These are phyloP conservation scores for Cercophora scortea DNA, from an alignment of 495 filamentous ascomycete species.

Conservation along the genomic window DNA sequence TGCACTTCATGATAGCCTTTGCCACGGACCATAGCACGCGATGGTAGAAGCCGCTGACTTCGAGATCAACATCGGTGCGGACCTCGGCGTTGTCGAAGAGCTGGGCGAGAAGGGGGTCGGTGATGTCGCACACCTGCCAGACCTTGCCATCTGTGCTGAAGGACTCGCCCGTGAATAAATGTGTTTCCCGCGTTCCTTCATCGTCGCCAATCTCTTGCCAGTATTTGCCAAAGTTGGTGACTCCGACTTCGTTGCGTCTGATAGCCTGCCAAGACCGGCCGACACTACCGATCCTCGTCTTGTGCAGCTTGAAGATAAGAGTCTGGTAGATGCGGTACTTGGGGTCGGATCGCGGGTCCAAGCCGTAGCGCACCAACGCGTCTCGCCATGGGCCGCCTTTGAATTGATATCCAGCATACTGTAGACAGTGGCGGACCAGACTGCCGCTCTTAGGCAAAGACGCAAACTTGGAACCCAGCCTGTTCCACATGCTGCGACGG, in stretches of 20 bases:
- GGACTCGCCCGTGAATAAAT: slow-evolving; percentile 72
- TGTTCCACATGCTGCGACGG: slow-evolving; percentile 67
- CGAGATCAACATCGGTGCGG: slow-evolving; percentile 44
- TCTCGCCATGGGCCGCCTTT: slow-evolving; percentile 85
- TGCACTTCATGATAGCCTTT: slow-evolving; percentile 77
- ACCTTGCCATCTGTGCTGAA: slow-evolving; percentile 69
- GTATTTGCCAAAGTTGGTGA: slow-evolving; percentile 25
- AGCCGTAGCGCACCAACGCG: slow-evolving; percentile 70
- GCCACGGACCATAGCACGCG: slow-evolving; percentile 71
- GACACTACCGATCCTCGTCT: slow-evolving; percentile 32
- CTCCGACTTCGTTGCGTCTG: slow-evolving; percentile 19
- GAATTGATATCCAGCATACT: slow-evolving; percentile 84
- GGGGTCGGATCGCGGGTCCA: slow-evolving; percentile 73
- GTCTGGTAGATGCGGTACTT: slow-evolving; percentile 79
- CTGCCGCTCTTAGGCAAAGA: slow-evolving; percentile 32
- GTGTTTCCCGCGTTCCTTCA: slow-evolving; percentile 39
- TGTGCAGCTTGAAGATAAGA: slow-evolving; percentile 62
- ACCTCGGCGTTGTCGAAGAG: slow-evolving; percentile 44
- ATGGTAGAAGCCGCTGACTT: slow-evolving; percentile 71
- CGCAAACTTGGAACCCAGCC: slow-evolving; percentile 41
- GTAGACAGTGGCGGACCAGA: slow-evolving; percentile 54
- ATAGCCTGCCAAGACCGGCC: slow-evolving; percentile 39
- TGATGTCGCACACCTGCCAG: slow-evolving; percentile 91
- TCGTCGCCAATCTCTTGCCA: slow-evolving; percentile 28
- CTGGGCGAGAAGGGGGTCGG: slow-evolving; percentile 57